phyloP scores from a whole-genome alignment of 257 asterid species.

The Cordia subcordata region DNA sequence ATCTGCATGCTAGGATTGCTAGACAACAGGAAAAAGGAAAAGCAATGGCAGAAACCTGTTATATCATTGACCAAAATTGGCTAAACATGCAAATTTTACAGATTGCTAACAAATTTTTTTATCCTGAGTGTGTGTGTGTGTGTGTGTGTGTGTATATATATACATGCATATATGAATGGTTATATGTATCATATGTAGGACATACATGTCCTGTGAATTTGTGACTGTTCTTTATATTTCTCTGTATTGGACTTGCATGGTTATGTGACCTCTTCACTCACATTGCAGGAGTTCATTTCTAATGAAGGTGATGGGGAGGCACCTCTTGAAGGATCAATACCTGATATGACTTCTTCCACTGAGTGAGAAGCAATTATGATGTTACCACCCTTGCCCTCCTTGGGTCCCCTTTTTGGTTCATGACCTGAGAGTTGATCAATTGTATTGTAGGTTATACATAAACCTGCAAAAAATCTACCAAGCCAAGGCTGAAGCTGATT shows the following conservation, averaged over 20 bases:
- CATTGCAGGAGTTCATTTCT: conserved; percentile 69
- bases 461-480: conserved; percentile 79
- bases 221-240: background rate
- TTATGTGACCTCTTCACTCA: conserved; percentile 6
- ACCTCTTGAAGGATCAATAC: conserved; percentile 95
- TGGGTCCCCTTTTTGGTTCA: background rate
- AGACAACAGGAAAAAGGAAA: too few relatives aligned
- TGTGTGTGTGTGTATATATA: background rate
- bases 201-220: too few relatives aligned
- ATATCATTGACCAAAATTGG: too few relatives aligned
- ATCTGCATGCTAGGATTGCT: too few relatives aligned
- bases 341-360: conserved; percentile 99
- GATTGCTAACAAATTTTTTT: too few relatives aligned
- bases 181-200: too few relatives aligned
- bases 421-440: conserved; percentile 6
- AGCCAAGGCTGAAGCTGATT: conserved; percentile 97
- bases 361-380: conserved; percentile 50
- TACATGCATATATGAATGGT: too few relatives aligned
- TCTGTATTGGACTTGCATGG: conserved; percentile 2
- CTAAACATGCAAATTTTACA: too few relatives aligned
- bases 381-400: background rate
- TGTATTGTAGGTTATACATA: conserved; percentile 63
- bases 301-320: conserved; percentile 94
- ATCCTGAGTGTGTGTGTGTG: too few relatives aligned
- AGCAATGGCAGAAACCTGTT: too few relatives aligned